Percentiles rank a stretch among this genome's conserved stretches.
phyloP scores from a whole-genome alignment of 148 eudicot species.

The Nepenthes gracilis region DNA sequence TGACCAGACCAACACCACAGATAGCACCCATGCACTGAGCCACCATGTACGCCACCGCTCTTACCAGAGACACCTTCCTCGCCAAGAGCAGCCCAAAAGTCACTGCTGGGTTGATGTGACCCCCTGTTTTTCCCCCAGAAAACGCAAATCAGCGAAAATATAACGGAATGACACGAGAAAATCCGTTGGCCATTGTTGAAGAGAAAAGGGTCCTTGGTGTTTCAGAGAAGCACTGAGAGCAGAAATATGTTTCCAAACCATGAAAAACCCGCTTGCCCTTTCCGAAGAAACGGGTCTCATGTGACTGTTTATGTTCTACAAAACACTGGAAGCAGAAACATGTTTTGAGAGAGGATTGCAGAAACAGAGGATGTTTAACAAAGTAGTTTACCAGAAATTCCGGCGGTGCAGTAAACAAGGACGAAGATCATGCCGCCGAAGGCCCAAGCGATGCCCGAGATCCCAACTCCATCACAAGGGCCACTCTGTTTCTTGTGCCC shows the following conservation, averaged over 20 bases:
- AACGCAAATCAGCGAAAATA: neutral
- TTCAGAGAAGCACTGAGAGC: neutral
- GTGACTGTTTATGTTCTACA: neutral
- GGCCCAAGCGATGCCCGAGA: constrained; percentile 85
- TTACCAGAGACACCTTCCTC: constrained; percentile 58
- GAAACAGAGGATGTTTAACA: no score
- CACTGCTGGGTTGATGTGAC: constrained; percentile 93
- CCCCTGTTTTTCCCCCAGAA: constrained; percentile 30
- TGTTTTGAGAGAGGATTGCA: neutral
- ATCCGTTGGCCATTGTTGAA: neutral
- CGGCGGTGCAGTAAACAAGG: constrained; percentile 96
- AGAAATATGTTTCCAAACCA: neutral
- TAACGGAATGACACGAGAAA: neutral
- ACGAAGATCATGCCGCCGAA: constrained; percentile 94
- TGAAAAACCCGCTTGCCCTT: constrained; percentile 4
- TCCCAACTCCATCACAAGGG: constrained; percentile 71
- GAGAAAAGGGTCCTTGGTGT: neutral
- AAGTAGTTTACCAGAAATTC: constrained; percentile 56
- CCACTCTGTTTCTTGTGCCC: constrained; percentile 65
- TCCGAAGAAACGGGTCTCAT: neutral
- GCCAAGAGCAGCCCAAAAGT: constrained; percentile 78
- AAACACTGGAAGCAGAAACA: neutral
- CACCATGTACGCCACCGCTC: constrained; percentile 63
- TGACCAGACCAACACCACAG: constrained; percentile 77
- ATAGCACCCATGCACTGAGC: constrained; percentile 78